Conservation (phyloP, 305 asterid species). For the Fraxinus sp. region DNA sequence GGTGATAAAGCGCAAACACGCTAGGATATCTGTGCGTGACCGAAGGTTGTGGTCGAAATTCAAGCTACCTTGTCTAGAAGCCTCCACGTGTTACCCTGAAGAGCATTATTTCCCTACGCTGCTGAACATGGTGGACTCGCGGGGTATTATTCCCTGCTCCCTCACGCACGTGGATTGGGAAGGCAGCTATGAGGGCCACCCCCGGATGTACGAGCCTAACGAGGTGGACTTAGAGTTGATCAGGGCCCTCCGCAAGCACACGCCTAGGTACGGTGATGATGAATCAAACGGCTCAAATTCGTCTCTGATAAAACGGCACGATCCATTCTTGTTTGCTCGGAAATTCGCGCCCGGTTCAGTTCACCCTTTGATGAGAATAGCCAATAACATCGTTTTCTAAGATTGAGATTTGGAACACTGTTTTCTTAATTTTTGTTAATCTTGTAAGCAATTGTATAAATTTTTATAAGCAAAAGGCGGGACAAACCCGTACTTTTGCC, state of each 20-base stretch:
- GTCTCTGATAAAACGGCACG: conserved; percentile 31
- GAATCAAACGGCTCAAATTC: conserved; percentile 35
- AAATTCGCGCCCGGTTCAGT: conserved; percentile 55
- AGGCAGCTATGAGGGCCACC: conserved; percentile 59
- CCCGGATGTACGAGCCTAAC: conserved; percentile 43
- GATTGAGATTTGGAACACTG: conserved; percentile 31
- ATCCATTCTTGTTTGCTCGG: conserved; percentile 75
- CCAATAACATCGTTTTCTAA: conserved; percentile 48
- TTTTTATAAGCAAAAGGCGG: conserved; percentile 27
- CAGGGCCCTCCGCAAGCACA: conserved; percentile 21
- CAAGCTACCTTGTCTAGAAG: conserved; percentile 53
- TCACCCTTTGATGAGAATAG: conserved; percentile 42
- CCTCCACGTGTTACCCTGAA: conserved; percentile 79
- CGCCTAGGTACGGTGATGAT: conserved; percentile 67
- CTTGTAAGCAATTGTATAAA: neutral
- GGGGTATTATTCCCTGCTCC: conserved; percentile 67
- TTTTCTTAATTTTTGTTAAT: conserved; percentile 1
- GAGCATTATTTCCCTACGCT: conserved; percentile 89
- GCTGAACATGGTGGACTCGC: conserved; percentile 67
- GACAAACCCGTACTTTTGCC: conserved; percentile 35
- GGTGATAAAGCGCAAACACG: conserved; percentile 62
- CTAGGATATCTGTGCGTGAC: conserved; percentile 55
- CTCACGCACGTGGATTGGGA: conserved; percentile 84
- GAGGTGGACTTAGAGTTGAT: conserved; percentile 62
- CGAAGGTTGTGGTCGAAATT: conserved; percentile 67